Percentiles rank a stretch among this genome's conserved stretches.
Evolutionary conservation across 2,329 filamentous ascomycete species (phyloP).

Genomic region (Fusarium sp.): DNA sequence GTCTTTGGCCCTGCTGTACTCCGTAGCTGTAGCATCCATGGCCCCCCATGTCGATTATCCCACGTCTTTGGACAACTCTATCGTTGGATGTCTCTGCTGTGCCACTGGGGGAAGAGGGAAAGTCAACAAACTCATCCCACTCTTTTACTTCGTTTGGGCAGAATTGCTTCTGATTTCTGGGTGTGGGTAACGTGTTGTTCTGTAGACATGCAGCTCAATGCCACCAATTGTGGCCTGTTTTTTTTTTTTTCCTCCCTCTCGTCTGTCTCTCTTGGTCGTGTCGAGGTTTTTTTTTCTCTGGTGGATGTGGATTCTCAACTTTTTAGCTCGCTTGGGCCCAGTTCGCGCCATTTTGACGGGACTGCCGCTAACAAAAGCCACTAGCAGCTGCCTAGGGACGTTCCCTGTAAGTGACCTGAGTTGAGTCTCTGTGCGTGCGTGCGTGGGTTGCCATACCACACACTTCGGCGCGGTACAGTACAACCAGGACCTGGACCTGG

Average conservation of each 20-base stretch:
- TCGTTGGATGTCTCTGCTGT: constrained; percentile 10
- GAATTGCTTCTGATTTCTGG: not conserved
- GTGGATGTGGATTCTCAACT: constrained; percentile 14
- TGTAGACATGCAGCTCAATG: constrained; percentile 8
- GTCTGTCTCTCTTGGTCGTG: not conserved
- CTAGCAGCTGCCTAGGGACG: not conserved
- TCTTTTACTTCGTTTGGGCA: constrained; percentile 1
- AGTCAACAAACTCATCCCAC: constrained; percentile 6
- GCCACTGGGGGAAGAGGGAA: not conserved
- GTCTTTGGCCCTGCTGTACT: constrained; percentile 3
- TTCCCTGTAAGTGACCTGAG: constrained; percentile 18
- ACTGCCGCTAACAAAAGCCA: not conserved
- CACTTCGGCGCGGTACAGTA: constrained; percentile 35
- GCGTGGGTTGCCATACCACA: not conserved
- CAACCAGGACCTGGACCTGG: not conserved
- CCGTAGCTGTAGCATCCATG: not conserved
- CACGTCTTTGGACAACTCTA: constrained; percentile 6
- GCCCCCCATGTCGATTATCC: not conserved
- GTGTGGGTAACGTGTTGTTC: constrained; percentile 27
- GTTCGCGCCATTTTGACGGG: constrained; percentile 28
- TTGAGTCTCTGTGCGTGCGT: not conserved
- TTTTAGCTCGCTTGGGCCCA: constrained; percentile 20
- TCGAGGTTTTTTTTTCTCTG: constrained; percentile 18
- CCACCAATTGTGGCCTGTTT: constrained; percentile 32
- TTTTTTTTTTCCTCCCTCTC: not conserved